Evolutionary conservation across 345 rosid genomes (phyloP), one percentile per base, ranked within the genome.

Genomic region (Ceriops decandra): DNA sequence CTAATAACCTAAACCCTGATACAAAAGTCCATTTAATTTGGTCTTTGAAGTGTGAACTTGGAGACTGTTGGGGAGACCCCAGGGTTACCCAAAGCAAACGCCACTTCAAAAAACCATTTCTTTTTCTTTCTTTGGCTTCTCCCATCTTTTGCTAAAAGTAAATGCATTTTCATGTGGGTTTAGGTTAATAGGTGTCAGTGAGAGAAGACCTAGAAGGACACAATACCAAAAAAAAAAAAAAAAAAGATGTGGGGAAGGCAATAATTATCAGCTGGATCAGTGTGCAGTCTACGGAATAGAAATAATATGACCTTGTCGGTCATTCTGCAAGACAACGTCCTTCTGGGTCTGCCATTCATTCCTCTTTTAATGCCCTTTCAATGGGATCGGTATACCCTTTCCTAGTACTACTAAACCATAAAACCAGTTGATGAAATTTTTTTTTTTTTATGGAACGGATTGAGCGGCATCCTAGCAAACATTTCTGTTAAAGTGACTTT

Each of bases 241-340:
- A 1, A 35, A 54, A 22, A 0, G 26, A 13, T 7, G 47, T 30
- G 68, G 53, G 70, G 53, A 58, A 35, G 68, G 72, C 76, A 74
- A 76, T 76, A 68, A 76, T 78, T 78, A 76, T 73, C 52, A 71
- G 63, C 68, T 76, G 82, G 84, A 74, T 82, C 82, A 60, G 33
- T 71, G 5, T 71, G 83, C 86, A 77, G 83, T 74, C 70, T 79
- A 7, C 68, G 82, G 56, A 62, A 79, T 81, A 70, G 80, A 59
- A 76, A 70, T 67, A 76, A 76, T 84, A 78, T 76, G 80, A 73
- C 66, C 68, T 66, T 83, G 89, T 85, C 85, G 80, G 81, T 76
- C 79, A 77, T 73, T 74, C 74, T 71, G 68, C 49, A 20, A 35
- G 38, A 63, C 28, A 51, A 28, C 26, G 6, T 13, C 27, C n/a